Evolutionary conservation across 805 yeast genomes (phyloP).

Genomic region (Nakazawaea holstii): DNA sequence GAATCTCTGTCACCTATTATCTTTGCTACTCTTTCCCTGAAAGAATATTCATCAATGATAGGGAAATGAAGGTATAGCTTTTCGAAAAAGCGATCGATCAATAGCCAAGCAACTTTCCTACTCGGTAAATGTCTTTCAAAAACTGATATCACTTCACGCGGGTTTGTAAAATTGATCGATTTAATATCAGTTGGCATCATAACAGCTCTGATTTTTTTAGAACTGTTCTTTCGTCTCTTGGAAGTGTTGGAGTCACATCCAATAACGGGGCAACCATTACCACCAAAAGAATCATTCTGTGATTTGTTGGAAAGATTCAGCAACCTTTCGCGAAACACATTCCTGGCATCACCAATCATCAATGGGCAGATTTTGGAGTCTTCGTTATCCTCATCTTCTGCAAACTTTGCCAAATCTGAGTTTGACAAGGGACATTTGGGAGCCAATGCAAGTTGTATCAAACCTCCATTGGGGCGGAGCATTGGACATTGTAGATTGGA

Average conservation of each 20-base stretch:
- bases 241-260: conserved; percentile 14
- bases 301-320: conserved; percentile 1
- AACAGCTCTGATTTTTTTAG: conserved; percentile 12
- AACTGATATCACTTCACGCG: conserved; percentile 31
- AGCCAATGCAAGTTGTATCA: conserved; percentile 7
- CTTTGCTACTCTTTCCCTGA: conserved; percentile 34
- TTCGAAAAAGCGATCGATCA: conserved; percentile 54
- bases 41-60: conserved; percentile 52
- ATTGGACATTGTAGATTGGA: conserved; percentile 10
- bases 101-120: conserved; percentile 47
- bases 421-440: conserved; percentile 9
- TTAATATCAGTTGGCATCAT: conserved; percentile 27
- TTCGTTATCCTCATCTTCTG: conserved; percentile 14
- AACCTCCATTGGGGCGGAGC: conserved; percentile 7
- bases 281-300: neutral
- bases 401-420: conserved; percentile 8
- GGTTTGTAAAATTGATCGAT: conserved; percentile 33
- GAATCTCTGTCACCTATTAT: conserved; percentile 39
- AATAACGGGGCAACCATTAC: conserved; percentile 15
- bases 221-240: conserved; percentile 7
- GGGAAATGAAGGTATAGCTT: conserved; percentile 63
- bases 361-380: conserved; percentile 38
- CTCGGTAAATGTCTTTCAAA: conserved; percentile 47
- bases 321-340: conserved; percentile 26
- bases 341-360: conserved; percentile 39